Base-by-base conservation (phyloP, 768 basidiomycete genomes). In the Kwoniella bestiolae region DNA sequence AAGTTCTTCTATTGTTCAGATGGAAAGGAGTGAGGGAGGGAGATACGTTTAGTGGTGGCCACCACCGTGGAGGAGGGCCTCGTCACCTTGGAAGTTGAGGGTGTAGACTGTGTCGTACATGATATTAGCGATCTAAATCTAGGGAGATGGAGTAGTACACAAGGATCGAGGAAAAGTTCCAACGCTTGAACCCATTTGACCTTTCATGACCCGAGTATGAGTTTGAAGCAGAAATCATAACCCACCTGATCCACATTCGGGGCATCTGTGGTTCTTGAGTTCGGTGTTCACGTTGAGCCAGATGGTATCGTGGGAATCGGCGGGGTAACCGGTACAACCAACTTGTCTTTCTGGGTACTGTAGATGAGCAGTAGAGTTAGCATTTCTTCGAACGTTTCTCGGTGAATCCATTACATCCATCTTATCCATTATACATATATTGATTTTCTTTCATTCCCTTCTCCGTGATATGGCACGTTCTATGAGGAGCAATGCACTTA, bases 261-360 rank as follows among this genome's bases (percentile, higher is more conserved):
- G 84, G 87, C 94, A 97, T 79, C 94, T 90, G 66, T 72, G 70
- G 68, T 85, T 84, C 75, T 81, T 79, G 70, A 85, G 84, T 38
- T 78, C 72, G 81, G 88, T 87, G 75, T 89, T 85, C 73, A 87
- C 85, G 64, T 76, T 79, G 80, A 93, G 87, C 94, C 94, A 97
- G 74, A 88, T 84, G 59, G 94, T 85, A 74, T 97, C 92, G 83
- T 97, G 95, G 34, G 93, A 94, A 82, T 98, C 95, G 49, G 90
- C 91, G 9, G 95, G 95, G 76, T 86, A 88, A 57, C 95, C 95
- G 45, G 95, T 94, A 86, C 94, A 98, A 50, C 95, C 95, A 79
- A 98, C 84, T 61, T 91, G 86, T 66, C 95, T 92, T 68, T 71
- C 69, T 38, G 86, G 83, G 69, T 90, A 90, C 93, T 94, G 63